phyloP scores from a whole-genome alignment of 2,329 filamentous ascomycete species.

The Epichloe bromicola region DNA sequence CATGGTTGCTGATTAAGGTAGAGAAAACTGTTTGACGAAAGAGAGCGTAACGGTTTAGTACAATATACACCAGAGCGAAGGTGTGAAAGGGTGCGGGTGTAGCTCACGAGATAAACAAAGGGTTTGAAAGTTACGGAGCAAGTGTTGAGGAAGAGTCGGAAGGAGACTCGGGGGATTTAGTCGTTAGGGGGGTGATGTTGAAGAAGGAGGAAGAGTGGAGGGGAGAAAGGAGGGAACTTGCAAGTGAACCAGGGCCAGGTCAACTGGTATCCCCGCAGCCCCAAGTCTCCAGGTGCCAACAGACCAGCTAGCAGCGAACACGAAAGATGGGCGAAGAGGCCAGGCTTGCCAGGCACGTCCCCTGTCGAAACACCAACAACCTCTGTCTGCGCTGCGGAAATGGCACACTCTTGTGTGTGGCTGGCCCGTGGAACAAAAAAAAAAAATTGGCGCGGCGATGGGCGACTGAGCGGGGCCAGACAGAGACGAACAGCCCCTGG shows the following conservation, averaged over 20 bases:
- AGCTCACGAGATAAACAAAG: slow-evolving; percentile 11
- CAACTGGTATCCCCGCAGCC: background rate
- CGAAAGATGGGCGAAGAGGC: background rate
- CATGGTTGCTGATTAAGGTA: slow-evolving; percentile 39
- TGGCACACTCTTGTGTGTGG: background rate
- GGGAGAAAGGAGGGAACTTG: slow-evolving; percentile 18
- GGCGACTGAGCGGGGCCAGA: background rate
- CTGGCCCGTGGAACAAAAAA: no score
- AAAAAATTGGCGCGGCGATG: background rate
- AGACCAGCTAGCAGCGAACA: background rate
- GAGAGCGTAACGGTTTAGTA: slow-evolving; percentile 7
- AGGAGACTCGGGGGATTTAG: slow-evolving; percentile 10
- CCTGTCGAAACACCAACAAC: background rate
- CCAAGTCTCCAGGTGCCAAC: background rate
- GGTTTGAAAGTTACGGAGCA: slow-evolving; percentile 3
- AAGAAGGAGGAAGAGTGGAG: slow-evolving; percentile 22
- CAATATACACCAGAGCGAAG: background rate
- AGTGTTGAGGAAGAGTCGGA: slow-evolving; percentile 10
- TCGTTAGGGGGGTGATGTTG: slow-evolving; percentile 12
- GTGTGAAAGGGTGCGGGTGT: slow-evolving; percentile 4
- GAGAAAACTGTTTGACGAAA: slow-evolving; percentile 16
- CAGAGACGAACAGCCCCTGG: slow-evolving; percentile 15
- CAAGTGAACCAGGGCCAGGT: background rate
- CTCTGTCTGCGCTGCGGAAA: background rate
- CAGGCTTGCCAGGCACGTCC: no score